A percentile compares a stretch with the other conserved stretches of the same genome.
Evolutionary conservation across 495 filamentous ascomycete species (phyloP).

Genomic region (Aspergillus nidulans): DNA sequence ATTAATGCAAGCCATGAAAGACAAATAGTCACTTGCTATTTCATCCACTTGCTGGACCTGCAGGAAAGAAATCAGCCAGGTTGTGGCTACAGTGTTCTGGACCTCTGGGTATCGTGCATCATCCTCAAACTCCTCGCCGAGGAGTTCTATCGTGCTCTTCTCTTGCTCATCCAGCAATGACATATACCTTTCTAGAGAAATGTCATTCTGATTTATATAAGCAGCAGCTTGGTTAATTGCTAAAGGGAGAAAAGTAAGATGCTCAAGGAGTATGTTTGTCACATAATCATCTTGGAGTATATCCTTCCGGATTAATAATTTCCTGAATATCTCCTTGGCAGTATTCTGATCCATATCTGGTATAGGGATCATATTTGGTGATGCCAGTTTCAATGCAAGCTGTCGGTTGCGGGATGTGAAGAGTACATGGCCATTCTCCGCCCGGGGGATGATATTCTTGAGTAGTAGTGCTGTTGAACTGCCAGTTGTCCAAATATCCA

Average conservation of each 20-base stretch:
- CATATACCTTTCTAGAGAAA: constrained; percentile 38
- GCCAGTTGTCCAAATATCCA: neutral
- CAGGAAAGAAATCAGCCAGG: constrained; percentile 51
- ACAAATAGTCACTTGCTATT: constrained; percentile 34
- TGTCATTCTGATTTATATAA: neutral
- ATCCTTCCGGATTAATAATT: neutral
- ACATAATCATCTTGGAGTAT: constrained; percentile 15
- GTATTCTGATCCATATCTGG: neutral
- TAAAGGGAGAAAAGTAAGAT: neutral
- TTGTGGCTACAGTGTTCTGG: constrained; percentile 49
- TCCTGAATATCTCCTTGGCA: neutral
- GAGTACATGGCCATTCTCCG: neutral
- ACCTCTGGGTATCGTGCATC: constrained; percentile 25
- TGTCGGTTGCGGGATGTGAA: constrained; percentile 4
- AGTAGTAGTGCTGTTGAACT: neutral
- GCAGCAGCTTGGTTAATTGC: neutral
- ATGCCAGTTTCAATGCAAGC: neutral
- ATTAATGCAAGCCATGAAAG: constrained; percentile 42
- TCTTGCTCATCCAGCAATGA: constrained; percentile 37
- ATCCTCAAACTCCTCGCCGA: constrained; percentile 50
- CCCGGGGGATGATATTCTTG: neutral
- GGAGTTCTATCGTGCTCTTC: constrained; percentile 31
- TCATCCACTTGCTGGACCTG: constrained; percentile 34
- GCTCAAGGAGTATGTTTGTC: constrained; percentile 17
- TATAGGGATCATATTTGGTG: neutral